Base-by-base conservation (phyloP, 345 rosid genomes). In the Euphorbia tirucalli region DNA sequence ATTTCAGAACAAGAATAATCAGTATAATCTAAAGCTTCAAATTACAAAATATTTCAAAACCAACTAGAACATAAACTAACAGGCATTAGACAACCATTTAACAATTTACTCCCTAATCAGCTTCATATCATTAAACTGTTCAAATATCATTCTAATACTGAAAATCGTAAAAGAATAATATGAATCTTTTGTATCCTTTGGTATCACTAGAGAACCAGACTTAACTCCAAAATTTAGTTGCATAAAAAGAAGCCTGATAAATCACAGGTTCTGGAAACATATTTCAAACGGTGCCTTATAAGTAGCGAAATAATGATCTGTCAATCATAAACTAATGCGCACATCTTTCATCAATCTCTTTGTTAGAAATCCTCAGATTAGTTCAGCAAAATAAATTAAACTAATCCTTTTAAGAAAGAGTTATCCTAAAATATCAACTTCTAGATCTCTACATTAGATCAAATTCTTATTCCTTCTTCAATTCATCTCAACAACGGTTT, bases 1-100 rank as follows among this genome's bases (percentile, higher is more conserved):
- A 60, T 60, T 60, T 37, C 60, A 65, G 30, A 10, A 61, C 37
- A 25, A 50, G 35, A 7, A 68, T 54, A 46, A 55, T 41, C 31
- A 62, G 58, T 25, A 30, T 16, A 13, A 16, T 41, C 30, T n/a
- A 14, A 59, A 30, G 2, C 19, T 52, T 2, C 18, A 18, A 48
- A 19, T 44, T 32, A 18, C 14, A 61, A 61, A 59, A 65, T 2
- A 44, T 16, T 27, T 25, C 54, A 41, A 21, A 1, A 35, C 16
- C 68, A 2, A 46, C 50, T 43, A 18, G 11, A 44, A 65, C 22
- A 46, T 5, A 43, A 16, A 41, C 22, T 21, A 64, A 41, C 44
- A 46, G 30, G 15, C 30, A 35, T 35, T 3, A 35, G 4, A 11
- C 60, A 22, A 56, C 1, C 27, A 21, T 37, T 61, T 18, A 32